These are phyloP conservation scores for Metschnikowia anglica DNA, from an alignment of 805 yeast genomes.

Conservation along the genomic window DNA sequence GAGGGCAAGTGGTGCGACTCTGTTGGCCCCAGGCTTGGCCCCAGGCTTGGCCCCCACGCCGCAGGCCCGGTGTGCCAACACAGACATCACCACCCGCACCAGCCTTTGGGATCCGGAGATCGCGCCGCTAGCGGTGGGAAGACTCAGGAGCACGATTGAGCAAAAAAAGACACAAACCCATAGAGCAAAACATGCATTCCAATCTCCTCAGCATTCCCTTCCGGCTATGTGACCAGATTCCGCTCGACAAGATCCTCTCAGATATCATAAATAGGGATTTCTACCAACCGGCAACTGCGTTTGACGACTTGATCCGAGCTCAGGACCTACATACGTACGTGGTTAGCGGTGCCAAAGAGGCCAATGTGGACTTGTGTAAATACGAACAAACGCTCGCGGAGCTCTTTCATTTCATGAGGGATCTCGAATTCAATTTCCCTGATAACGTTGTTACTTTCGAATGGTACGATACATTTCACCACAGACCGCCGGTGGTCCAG, in stretches of 20 bases:
- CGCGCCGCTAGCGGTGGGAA: too few species aligned
- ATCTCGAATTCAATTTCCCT: constrained; percentile 59
- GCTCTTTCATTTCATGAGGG: constrained; percentile 48
- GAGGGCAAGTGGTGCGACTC: too few species aligned
- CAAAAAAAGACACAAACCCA: background rate
- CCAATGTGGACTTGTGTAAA: constrained; percentile 13
- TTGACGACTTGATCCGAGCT: constrained; percentile 42
- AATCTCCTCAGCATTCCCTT: constrained; percentile 13
- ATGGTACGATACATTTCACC: constrained; percentile 66
- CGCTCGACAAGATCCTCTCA: constrained; percentile 28
- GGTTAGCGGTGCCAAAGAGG: constrained; percentile 32
- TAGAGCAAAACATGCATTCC: constrained; percentile 2
- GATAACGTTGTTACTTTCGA: constrained; percentile 56
- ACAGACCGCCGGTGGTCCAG: constrained; percentile 20
- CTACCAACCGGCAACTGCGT: constrained; percentile 38
- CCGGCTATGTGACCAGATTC: constrained; percentile 6
- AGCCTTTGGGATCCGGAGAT: too few species aligned
- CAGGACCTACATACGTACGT: constrained; percentile 45
- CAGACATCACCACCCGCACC: too few species aligned
- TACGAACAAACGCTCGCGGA: constrained; percentile 35
- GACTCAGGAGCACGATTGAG: background rate
- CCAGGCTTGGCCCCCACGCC: too few species aligned
- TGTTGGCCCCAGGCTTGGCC: too few species aligned
- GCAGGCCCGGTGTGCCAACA: too few species aligned
- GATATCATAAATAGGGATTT: constrained; percentile 48